phyloP scores from a whole-genome alignment of 495 filamentous ascomycete species.

The Penicillium verhagenii region DNA sequence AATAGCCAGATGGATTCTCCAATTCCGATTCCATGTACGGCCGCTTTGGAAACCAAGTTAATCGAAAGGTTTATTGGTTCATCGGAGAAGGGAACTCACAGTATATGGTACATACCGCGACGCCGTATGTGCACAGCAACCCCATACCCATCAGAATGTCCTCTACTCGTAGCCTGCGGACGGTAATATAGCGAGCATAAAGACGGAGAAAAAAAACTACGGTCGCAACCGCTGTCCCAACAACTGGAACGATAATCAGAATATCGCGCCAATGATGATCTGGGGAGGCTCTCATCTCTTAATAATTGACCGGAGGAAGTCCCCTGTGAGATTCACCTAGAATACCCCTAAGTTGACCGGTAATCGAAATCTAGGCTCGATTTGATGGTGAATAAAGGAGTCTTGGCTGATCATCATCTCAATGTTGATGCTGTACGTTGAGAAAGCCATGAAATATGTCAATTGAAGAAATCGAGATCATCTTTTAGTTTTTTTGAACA shows the following conservation, averaged over 20 bases:
- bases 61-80: background rate
- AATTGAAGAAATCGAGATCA: too few relatives aligned
- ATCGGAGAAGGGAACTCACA: constrained; percentile 8
- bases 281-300: background rate
- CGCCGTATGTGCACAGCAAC: constrained; percentile 18
- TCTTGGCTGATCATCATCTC: too few relatives aligned
- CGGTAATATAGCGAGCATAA: constrained; percentile 10
- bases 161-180: constrained; percentile 8
- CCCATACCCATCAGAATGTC: constrained; percentile 23
- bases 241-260: constrained; percentile 18
- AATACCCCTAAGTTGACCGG: too few relatives aligned
- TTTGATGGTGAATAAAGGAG: too few relatives aligned
- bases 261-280: constrained; percentile 13
- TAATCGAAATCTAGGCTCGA: too few relatives aligned
- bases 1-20: constrained; percentile 7
- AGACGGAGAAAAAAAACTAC: constrained; percentile 19
- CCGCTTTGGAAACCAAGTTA: background rate
- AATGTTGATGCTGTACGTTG: too few relatives aligned
- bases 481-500: too few relatives aligned
- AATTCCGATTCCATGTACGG: constrained; percentile 5
- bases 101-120: constrained; percentile 15
- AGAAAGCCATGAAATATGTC: too few relatives aligned
- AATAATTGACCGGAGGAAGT: too few relatives aligned
- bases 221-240: constrained; percentile 17
- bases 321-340: too few relatives aligned